These are phyloP conservation scores for Pythium oligandrum DNA, from an alignment of 352 stramenopile genomes.

Conservation along the genomic window DNA sequence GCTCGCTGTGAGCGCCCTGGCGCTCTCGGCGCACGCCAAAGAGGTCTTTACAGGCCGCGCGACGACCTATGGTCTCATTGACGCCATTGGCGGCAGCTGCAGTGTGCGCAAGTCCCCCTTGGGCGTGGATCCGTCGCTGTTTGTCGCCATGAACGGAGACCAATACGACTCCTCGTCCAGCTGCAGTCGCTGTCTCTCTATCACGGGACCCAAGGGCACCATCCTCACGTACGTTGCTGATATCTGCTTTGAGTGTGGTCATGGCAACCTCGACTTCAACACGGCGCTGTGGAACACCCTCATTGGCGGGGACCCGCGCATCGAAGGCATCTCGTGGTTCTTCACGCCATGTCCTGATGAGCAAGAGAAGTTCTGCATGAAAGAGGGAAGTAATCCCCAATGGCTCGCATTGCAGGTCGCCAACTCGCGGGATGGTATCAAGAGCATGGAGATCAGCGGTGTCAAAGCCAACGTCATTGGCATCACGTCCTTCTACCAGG, in stretches of 20 bases:
- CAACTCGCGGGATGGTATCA: slow-evolving; percentile 46
- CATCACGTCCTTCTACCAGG: slow-evolving; percentile 12
- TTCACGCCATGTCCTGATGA: slow-evolving; percentile 58
- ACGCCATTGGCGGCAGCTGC: slow-evolving; percentile 43
- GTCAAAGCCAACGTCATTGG: slow-evolving; percentile 36
- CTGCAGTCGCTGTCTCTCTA: slow-evolving; percentile 53
- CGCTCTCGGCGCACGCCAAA: slow-evolving; percentile 12
- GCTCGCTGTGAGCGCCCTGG: too few relatives aligned
- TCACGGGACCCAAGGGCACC: slow-evolving; percentile 37
- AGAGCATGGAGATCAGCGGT: slow-evolving; percentile 43
- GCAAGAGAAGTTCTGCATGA: slow-evolving; percentile 60
- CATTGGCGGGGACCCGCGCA: slow-evolving; percentile 44
- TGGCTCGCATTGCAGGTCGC: slow-evolving; percentile 60
- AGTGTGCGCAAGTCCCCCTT: slow-evolving; percentile 40
- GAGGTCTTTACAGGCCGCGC: slow-evolving; percentile 40
- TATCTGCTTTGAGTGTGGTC: slow-evolving; percentile 57
- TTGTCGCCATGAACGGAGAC: slow-evolving; percentile 60
- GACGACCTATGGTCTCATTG: slow-evolving; percentile 44
- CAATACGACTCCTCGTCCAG: slow-evolving; percentile 49
- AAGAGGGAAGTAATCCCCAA: slow-evolving; percentile 57
- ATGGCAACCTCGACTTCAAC: slow-evolving; percentile 64
- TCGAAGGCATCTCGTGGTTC: slow-evolving; percentile 48
- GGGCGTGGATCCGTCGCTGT: slow-evolving; percentile 35
- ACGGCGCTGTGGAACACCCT: slow-evolving; percentile 48
- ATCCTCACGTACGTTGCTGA: slow-evolving; percentile 52